Evolutionary conservation across 2,329 filamentous ascomycete species (phyloP).

Genomic region (Shiraia sp.): DNA sequence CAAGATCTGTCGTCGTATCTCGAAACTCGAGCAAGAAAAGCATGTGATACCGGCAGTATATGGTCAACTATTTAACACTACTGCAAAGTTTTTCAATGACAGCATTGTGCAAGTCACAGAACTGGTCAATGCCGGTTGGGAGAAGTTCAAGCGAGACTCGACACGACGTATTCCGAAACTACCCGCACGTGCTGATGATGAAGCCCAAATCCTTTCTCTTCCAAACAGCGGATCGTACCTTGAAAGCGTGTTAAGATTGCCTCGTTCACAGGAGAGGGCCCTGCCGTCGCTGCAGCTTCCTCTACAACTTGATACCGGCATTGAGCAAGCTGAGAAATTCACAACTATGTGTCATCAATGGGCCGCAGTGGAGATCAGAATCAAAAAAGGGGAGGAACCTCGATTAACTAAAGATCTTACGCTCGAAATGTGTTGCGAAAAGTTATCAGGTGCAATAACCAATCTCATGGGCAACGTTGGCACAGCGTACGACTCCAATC

Average conservation of each 20-base stretch:
- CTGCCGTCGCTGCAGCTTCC: slow-evolving; percentile 8
- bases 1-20: slow-evolving; percentile 60
- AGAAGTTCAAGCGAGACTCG: slow-evolving; percentile 20
- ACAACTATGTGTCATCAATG: slow-evolving; percentile 27
- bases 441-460: slow-evolving; percentile 40
- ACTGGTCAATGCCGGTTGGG: slow-evolving; percentile 33
- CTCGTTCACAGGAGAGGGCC: slow-evolving; percentile 4
- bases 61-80: slow-evolving; percentile 5
- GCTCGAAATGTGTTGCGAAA: slow-evolving; percentile 36
- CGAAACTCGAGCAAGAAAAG: slow-evolving; percentile 56
- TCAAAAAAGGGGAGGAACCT: slow-evolving; percentile 14
- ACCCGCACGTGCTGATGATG: slow-evolving; percentile 38
- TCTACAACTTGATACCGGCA: slow-evolving; percentile 7
- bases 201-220: slow-evolving; percentile 22
- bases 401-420: slow-evolving; percentile 5
- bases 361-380: slow-evolving; percentile 18
- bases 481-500: slow-evolving; percentile 47
- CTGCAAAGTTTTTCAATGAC: slow-evolving; percentile 7
- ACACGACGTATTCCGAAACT: slow-evolving; percentile 49
- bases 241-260: slow-evolving; percentile 11
- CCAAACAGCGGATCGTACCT: slow-evolving; percentile 21
- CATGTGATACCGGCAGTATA: slow-evolving; percentile 2
- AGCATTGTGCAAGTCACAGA: slow-evolving; percentile 34
- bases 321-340: slow-evolving; percentile 15
- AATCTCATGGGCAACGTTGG: slow-evolving; percentile 42